Conservation (phyloP, 192 early-diverging fungal species). For the Entomortierella parvispora region DNA sequence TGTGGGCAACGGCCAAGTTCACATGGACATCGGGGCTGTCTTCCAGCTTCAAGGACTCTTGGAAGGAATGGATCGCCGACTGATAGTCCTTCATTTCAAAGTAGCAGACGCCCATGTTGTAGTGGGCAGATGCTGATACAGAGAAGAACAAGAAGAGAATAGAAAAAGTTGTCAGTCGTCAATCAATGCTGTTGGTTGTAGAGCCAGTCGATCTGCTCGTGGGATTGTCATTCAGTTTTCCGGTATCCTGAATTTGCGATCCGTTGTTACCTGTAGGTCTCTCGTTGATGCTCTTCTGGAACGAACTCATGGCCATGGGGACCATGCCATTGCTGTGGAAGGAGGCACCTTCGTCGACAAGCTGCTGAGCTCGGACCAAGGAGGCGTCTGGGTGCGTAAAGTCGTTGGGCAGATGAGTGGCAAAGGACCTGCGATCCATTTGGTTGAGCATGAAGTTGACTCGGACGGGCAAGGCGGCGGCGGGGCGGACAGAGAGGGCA, state of each 20-base stretch:
- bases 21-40: conserved; percentile 48
- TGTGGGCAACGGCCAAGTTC: conserved; percentile 42
- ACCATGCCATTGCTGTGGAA: conserved; percentile 45
- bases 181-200: no score
- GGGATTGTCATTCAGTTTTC: no score
- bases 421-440: background rate
- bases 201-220: no score
- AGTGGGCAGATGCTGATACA: conserved; percentile 37
- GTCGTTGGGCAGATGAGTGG: conserved; percentile 16
- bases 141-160: background rate
- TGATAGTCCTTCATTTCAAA: conserved; percentile 46
- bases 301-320: conserved; percentile 46
- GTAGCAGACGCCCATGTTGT: conserved; percentile 51
- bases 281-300: conserved; percentile 49
- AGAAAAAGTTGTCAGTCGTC: background rate
- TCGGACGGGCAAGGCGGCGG: no score
- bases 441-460: no score
- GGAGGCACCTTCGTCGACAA: conserved; percentile 42
- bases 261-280: conserved; percentile 35
- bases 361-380: conserved; percentile 38
- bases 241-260: background rate
- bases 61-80: conserved; percentile 48
- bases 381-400: conserved; percentile 31
- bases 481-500: no score
- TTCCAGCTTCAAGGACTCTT: conserved; percentile 42